Base-by-base conservation (phyloP, 495 filamentous ascomycete species). In the Penicillium herquei region DNA sequence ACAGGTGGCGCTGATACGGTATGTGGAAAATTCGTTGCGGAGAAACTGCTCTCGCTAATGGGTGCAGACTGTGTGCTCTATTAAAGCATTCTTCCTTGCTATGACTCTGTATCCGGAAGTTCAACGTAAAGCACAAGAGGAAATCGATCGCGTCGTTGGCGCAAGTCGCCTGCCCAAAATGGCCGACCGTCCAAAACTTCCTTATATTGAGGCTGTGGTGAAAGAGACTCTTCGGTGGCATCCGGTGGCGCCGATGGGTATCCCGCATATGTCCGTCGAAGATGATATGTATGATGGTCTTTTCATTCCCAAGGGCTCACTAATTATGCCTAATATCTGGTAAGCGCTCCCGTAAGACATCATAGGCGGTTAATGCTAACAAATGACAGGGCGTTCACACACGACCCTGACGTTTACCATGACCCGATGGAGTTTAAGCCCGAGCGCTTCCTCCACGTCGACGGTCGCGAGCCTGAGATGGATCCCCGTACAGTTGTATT, bases 1-100 rank as follows among this genome's bases (percentile, higher is more conserved):
- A 72, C 78, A 42, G 83, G 74, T 13, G 84, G 83, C 6, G 76
- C 79, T 13, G 84, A 86, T 58, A 85, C 70, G n/a, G n/a, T n/a
- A n/a, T n/a, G n/a, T n/a, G n/a, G n/a, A n/a, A n/a, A n/a, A n/a
- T n/a, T n/a, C n/a, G n/a, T n/a, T 17, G 59, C 65, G 30, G 43
- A 30, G 8, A n/a, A n/a, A 8, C 21, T 21, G 43, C 43, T 32
- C 26, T 45, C 3, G 21, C 10, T 12, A 21, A n/a, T n/a, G n/a
- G n/a, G n/a, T n/a, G n/a, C n/a, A n/a, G n/a, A n/a, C n/a, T n/a
- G n/a, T n/a, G n/a, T n/a, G n/a, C n/a, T n/a, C n/a, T n/a, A n/a
- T n/a, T n/a, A n/a, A n/a, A n/a, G n/a, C 12, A n/a, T 32, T 83
- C 54, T 71, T 80, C 62, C 59, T 79, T 1, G 78, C 76, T 7